phyloP scores from a whole-genome alignment of 208 protist genomes.

The Sergeia podlipaevii region DNA sequence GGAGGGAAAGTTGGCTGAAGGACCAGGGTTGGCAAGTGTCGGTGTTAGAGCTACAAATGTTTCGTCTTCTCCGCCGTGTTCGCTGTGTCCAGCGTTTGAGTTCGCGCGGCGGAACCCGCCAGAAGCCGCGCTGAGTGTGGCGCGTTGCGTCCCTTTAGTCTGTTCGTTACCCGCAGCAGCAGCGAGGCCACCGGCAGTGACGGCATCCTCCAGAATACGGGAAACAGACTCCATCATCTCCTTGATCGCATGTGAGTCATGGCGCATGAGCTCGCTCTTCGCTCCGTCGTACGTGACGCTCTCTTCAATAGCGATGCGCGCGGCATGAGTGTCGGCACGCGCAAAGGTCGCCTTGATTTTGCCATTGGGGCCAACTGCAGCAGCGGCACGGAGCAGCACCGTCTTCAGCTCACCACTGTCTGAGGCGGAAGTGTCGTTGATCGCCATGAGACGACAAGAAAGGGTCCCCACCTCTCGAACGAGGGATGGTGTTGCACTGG shows the following conservation, averaged over 20 bases:
- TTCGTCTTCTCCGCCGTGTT: too few relatives aligned
- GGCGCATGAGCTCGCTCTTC: constrained; percentile 25
- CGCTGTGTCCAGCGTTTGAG: constrained; percentile 3
- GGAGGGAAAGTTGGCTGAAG: too few relatives aligned
- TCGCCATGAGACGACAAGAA: constrained; percentile 35
- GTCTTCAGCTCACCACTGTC: constrained; percentile 58
- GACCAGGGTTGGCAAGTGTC: too few relatives aligned
- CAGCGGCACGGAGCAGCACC: constrained; percentile 20
- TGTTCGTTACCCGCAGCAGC: background rate
- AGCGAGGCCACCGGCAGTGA: constrained; percentile 7
- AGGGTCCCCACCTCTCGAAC: constrained; percentile 20
- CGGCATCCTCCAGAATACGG: too few relatives aligned
- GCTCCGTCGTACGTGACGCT: constrained; percentile 55
- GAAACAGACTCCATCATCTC: constrained; percentile 27
- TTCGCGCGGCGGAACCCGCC: background rate
- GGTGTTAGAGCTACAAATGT: too few relatives aligned
- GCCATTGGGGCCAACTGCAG: constrained; percentile 3
- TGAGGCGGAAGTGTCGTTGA: constrained; percentile 39
- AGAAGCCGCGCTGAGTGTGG: background rate
- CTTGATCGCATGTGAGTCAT: constrained; percentile 21
- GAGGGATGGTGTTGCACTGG: constrained; percentile 12
- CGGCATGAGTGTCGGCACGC: constrained; percentile 20
- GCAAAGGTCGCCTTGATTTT: constrained; percentile 36
- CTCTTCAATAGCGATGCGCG: constrained; percentile 38
- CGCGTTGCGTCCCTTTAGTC: background rate